Base-by-base conservation (phyloP, 352 stramenopile species). In the Lagenidium sp. region DNA sequence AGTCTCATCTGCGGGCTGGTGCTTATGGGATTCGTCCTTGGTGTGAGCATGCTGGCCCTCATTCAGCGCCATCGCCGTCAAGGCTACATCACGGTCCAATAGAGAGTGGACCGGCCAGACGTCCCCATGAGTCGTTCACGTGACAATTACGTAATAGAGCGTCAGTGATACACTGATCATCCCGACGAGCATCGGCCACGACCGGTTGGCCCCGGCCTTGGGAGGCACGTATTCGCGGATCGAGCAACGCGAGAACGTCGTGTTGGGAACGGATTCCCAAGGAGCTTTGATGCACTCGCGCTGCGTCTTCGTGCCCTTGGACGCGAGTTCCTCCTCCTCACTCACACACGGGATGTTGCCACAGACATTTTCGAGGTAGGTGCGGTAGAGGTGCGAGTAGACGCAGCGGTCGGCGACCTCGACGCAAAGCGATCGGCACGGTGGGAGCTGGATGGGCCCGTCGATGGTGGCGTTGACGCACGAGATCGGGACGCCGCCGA, bases 361-460 rank as follows among this genome's bases (percentile, higher is more conserved):
- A 30, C 75, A 88, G 2, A 85, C 72, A 15, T 82, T 70, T 20
- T 78, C 63, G 10, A 88, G 44, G 38, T 82, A 85, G 5, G 63
- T 42, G 8, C 64, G 59, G 42, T 84, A 88, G 11, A 85, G 73
- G 41, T 81, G 65, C 47, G 67, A 77, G 47, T 83, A 88, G 19
- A 88, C 72, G 20, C 75, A 88, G 29, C 76, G 79, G 53, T 88
- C 75, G 21, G 75, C 72, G 25, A 88, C 72, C 28, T 88, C 72
- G 16, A 88, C 75, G 18, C 72, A 85, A 42, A 88, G 44, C 31
- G 72, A 88, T 3, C 75, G 69, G 15, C 75, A 88, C 21, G 75
- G 72, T 4, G 72, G 75, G 23, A 85, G 37, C 20, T 72, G 72
- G 10, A 55, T 29, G 8, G 41, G 25, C 4, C 39, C 44, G 8